Conservation (phyloP, 2,329 filamentous ascomycete species). For the Aspergillus brasiliensis region DNA sequence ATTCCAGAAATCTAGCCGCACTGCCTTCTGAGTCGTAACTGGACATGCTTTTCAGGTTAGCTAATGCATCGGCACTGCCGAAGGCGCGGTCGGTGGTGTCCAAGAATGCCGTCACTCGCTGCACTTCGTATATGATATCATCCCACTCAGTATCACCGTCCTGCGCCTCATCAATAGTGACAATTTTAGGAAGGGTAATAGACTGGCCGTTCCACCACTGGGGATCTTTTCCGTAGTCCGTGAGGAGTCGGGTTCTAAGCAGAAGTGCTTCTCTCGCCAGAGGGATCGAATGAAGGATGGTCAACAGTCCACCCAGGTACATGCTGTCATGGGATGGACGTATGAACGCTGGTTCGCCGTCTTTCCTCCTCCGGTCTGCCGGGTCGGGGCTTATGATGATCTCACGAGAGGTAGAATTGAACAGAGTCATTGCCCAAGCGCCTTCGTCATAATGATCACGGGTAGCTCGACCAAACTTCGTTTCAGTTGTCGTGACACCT, state of each 20-base stretch:
- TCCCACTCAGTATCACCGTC: constrained; percentile 40
- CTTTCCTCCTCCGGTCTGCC: constrained; percentile 50
- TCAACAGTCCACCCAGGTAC: constrained; percentile 60
- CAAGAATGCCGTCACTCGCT: constrained; percentile 64
- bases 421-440: constrained; percentile 59
- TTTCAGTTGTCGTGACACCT: constrained; percentile 50
- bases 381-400: constrained; percentile 58
- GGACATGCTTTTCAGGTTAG: constrained; percentile 43
- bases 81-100: constrained; percentile 61
- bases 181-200: constrained; percentile 53
- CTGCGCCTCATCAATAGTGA: constrained; percentile 45
- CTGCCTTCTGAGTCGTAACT: constrained; percentile 38
- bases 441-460: constrained; percentile 56
- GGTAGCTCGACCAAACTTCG: constrained; percentile 58
- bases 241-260: constrained; percentile 45
- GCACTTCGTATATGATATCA: constrained; percentile 58
- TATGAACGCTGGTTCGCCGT: constrained; percentile 58
- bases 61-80: constrained; percentile 57
- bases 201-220: constrained; percentile 65
- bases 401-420: constrained; percentile 52
- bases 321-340: constrained; percentile 56
- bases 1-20: constrained; percentile 50
- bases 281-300: constrained; percentile 65
- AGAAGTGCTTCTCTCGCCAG: constrained; percentile 60
- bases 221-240: constrained; percentile 57